Base-by-base conservation (phyloP, 306 rosid genomes). In the Casuarina glauca region DNA sequence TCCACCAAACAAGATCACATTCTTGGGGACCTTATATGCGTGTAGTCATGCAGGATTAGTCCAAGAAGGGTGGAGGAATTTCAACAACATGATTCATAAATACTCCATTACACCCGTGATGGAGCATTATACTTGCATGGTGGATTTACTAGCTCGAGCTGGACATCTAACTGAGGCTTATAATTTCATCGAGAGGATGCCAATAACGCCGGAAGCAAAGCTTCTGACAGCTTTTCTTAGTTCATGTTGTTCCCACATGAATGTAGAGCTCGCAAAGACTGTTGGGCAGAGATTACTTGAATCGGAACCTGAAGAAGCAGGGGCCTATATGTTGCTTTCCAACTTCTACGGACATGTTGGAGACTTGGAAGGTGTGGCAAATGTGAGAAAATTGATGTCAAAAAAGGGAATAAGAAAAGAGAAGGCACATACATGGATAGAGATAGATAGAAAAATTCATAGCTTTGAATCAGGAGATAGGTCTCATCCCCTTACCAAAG, bases 101-200 rank as follows among this genome's bases (percentile, higher is more conserved):
- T 73, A 80, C 44, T 80, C 50, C 9, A 68, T 76, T 60, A n/a
- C 51, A 5, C 79, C 85, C 58, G 60, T 49, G 75, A 80, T 84
- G 60, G 87, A 77, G 82, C 87, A 80, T 46, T 84, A 84, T 35
- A 80, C 84, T 11, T 84, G 84, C 62, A 76, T 77, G 79, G 82
- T 80, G 53, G 87, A 84, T 69, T 81, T 84, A 32, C 70, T 84
- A 51, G 84, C 80, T 0, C 45, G 80, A 45, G 74, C 84, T 1
- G 74, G 74, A 53, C 66, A 5, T 45, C 63, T 84, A 9, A n/a
- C 7, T 4, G 82, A 80, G 43, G 87, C 87, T 3, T 74, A 45
- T 6, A 41, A 63, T 38, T 76, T 84, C 72, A 69, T 77, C 16
- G 73, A 52, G 50, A 61, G 39, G 36, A 84, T 84, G 82, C 84